These are phyloP conservation scores for Areca catechu DNA, from an alignment of 176 grass and related monocot genomes.

Conservation along the genomic window DNA sequence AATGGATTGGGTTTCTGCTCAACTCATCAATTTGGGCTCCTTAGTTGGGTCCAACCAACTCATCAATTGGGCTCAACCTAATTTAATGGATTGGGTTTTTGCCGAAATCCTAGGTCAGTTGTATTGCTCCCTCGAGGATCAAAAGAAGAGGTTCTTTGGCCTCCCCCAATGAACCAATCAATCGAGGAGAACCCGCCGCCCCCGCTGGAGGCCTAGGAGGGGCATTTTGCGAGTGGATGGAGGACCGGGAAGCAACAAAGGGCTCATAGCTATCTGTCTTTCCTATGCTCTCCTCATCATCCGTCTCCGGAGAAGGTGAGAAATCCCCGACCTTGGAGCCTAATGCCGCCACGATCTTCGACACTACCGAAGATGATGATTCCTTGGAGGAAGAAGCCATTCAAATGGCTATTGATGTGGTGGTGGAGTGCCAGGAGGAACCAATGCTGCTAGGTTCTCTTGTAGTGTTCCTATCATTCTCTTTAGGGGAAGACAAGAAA, in stretches of 20 bases:
- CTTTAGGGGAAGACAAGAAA: slow-evolving; percentile 12
- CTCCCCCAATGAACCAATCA: neutral
- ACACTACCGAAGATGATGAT: neutral
- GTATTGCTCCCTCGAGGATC: neutral
- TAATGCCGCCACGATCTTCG: neutral
- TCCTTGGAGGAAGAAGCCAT: neutral
- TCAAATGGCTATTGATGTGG: too few species aligned
- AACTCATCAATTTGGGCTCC: too few species aligned
- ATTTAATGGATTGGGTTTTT: slow-evolving; percentile 18
- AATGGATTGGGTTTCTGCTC: too few species aligned
- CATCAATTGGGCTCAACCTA: too few species aligned
- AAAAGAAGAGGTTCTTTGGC: neutral
- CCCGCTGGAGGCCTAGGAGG: neutral
- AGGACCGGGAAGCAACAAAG: neutral
- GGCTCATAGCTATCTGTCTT: too few species aligned
- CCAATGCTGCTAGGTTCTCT: neutral
- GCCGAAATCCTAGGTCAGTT: neutral
- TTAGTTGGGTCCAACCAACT: too few species aligned
- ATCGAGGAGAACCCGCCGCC: neutral
- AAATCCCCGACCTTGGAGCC: neutral
- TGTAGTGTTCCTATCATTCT: neutral
- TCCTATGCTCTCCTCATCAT: too few species aligned
- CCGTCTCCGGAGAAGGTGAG: neutral
- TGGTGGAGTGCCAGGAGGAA: too few species aligned
- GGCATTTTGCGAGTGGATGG: neutral